A percentile compares a stretch with the other conserved stretches of the same genome.
phyloP scores from a whole-genome alignment of 805 yeast genomes.

The Teunomyces kruisii region DNA sequence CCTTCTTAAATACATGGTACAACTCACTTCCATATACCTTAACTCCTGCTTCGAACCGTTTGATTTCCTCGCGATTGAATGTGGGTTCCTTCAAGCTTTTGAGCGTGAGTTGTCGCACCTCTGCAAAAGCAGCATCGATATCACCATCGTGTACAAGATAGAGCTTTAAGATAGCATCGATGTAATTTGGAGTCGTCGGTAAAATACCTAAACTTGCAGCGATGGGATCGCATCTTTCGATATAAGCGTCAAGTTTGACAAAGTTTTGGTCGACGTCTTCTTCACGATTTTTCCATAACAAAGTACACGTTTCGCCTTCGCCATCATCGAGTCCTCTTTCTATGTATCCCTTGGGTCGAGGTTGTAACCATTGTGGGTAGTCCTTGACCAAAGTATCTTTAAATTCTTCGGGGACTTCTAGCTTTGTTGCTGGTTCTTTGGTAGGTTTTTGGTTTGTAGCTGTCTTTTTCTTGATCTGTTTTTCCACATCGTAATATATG shows the following conservation, averaged over 20 bases:
- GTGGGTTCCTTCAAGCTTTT: constrained; percentile 74
- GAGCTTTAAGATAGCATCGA: constrained; percentile 66
- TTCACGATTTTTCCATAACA: constrained; percentile 59
- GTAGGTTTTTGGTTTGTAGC: constrained; percentile 8
- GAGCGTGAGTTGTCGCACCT: constrained; percentile 51
- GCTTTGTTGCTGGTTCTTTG: constrained; percentile 13
- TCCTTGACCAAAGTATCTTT: constrained; percentile 42
- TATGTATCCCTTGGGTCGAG: constrained; percentile 74
- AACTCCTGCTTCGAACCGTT: constrained; percentile 73
- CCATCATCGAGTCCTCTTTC: constrained; percentile 78
- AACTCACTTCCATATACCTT: constrained; percentile 73
- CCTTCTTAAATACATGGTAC: constrained; percentile 67
- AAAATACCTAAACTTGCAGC: constrained; percentile 57
- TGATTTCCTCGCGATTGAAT: constrained; percentile 60
- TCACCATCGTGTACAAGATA: constrained; percentile 56
- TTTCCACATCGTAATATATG: constrained; percentile 56
- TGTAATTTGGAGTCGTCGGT: constrained; percentile 74
- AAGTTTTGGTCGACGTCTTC: constrained; percentile 25
- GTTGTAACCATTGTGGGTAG: constrained; percentile 75
- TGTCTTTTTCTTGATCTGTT: constrained; percentile 9
- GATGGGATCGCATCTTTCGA: constrained; percentile 52
- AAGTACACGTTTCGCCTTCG: constrained; percentile 48
- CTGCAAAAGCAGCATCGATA: constrained; percentile 45
- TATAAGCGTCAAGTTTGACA: constrained; percentile 49
- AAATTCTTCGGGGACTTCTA: constrained; percentile 50